These are phyloP conservation scores for Trametes sanguinea DNA, from an alignment of 768 basidiomycete genomes.

Conservation along the genomic window DNA sequence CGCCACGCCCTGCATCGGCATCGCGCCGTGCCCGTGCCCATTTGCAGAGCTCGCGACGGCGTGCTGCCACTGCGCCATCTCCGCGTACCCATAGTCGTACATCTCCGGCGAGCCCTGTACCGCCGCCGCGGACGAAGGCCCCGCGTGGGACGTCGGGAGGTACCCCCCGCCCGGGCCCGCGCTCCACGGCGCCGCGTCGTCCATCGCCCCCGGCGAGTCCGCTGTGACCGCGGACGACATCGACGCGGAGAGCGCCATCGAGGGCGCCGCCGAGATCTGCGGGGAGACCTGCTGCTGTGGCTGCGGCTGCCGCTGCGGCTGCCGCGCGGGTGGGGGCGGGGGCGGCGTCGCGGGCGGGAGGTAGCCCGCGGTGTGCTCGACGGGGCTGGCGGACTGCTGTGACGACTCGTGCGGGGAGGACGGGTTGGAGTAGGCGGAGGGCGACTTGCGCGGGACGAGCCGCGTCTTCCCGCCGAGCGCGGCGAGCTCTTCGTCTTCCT, in stretches of 20 bases:
- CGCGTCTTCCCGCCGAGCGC: constrained; percentile 66
- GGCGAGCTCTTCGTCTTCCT: constrained; percentile 61
- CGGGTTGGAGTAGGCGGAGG: constrained; percentile 42
- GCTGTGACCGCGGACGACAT: constrained; percentile 1
- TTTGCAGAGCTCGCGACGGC: not conserved
- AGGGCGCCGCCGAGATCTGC: not conserved
- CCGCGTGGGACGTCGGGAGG: not conserved
- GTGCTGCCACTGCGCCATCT: constrained; percentile 13
- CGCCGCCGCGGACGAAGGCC: not conserved
- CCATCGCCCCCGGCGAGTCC: not conserved
- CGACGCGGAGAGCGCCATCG: not conserved
- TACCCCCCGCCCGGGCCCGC: not conserved
- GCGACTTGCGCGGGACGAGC: constrained; percentile 53
- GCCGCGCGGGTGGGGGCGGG: not conserved
- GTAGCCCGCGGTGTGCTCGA: constrained; percentile 11
- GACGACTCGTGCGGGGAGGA: constrained; percentile 20
- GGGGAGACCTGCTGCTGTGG: not conserved
- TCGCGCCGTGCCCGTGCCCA: not conserved
- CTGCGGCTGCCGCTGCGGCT: no score
- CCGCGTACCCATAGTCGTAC: constrained; percentile 20
- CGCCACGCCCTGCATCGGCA: not conserved
- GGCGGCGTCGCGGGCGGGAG: constrained; percentile 9
- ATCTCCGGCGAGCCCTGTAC: not conserved
- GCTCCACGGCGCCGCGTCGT: constrained; percentile 2
- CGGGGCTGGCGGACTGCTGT: constrained; percentile 14